phyloP scores from a whole-genome alignment of 2,329 filamentous ascomycete genomes.

The Rachicladosporium sp. region DNA sequence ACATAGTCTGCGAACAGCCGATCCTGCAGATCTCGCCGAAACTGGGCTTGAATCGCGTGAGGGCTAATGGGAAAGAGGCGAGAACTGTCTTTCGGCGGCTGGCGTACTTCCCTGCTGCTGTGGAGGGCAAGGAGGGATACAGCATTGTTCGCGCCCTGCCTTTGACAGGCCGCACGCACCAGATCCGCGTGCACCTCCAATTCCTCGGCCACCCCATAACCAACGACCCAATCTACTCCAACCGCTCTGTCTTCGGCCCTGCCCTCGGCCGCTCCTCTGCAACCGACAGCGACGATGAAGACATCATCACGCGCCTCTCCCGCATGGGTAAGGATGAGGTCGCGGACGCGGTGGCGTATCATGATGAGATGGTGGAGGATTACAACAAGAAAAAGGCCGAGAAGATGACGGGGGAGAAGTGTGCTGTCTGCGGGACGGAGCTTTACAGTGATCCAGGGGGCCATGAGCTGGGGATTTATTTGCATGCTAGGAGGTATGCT shows the following conservation, averaged over 20 bases:
- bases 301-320: slow-evolving; percentile 73
- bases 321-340: slow-evolving; percentile 92
- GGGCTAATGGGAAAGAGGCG: slow-evolving; percentile 81
- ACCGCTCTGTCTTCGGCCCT: slow-evolving; percentile 79
- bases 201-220: slow-evolving; percentile 89
- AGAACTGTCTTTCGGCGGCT: slow-evolving; percentile 83
- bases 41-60: slow-evolving; percentile 83
- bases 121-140: slow-evolving; percentile 50
- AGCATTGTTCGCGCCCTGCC: slow-evolving; percentile 91
- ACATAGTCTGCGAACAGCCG: slow-evolving; percentile 84
- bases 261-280: slow-evolving; percentile 58
- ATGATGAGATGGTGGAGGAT: slow-evolving; percentile 82
- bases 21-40: slow-evolving; percentile 92
- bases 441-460: slow-evolving; percentile 84
- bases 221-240: slow-evolving; percentile 96
- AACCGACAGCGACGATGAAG: slow-evolving; percentile 65
- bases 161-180: slow-evolving; percentile 86
- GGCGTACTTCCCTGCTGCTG: slow-evolving; percentile 68
- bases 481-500: slow-evolving; percentile 85
- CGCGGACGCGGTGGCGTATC: slow-evolving; percentile 80
- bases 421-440: slow-evolving; percentile 70
- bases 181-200: slow-evolving; percentile 88
- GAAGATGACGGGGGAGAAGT: slow-evolving; percentile 77
- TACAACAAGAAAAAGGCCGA: slow-evolving; percentile 88
- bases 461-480: slow-evolving; percentile 84